Conservation (phyloP, 495 filamentous ascomycete genomes). For the Massariosphaeria phaeospora region DNA sequence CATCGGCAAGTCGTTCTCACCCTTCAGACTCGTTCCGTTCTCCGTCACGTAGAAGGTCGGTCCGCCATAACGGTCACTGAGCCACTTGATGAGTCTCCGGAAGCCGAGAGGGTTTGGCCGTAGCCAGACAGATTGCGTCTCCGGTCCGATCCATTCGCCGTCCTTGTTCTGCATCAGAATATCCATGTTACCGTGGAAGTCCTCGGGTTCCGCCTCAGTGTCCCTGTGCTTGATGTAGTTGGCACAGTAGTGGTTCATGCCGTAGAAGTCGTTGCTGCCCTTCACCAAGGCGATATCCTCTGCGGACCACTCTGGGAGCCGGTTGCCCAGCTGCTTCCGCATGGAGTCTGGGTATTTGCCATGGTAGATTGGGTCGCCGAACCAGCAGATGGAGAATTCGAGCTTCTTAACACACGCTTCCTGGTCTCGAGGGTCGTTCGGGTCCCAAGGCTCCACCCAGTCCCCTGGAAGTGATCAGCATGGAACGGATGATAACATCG, state of each 20-base stretch:
- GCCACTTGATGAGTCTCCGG: slow-evolving; percentile 71
- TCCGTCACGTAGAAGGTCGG: slow-evolving; percentile 79
- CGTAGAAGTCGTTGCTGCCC: slow-evolving; percentile 76
- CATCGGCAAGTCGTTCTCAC: slow-evolving; percentile 66
- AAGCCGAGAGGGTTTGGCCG: slow-evolving; percentile 67
- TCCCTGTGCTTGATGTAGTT: slow-evolving; percentile 73
- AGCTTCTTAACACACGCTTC: slow-evolving; percentile 60
- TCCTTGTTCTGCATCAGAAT: slow-evolving; percentile 59
- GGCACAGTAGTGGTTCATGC: slow-evolving; percentile 81
- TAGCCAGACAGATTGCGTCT: slow-evolving; percentile 73
- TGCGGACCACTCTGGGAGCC: slow-evolving; percentile 59
- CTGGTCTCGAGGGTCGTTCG: slow-evolving; percentile 51
- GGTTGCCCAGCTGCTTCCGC: slow-evolving; percentile 65
- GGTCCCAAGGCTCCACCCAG: slow-evolving; percentile 55
- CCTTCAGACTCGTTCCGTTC: slow-evolving; percentile 73
- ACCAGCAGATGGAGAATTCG: slow-evolving; percentile 63
- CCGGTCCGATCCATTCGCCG: slow-evolving; percentile 64
- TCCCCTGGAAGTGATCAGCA: slow-evolving; percentile 41
- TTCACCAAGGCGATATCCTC: slow-evolving; percentile 64
- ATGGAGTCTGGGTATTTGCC: slow-evolving; percentile 73
- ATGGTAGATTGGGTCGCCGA: slow-evolving; percentile 70
- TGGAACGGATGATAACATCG: too few relatives aligned
- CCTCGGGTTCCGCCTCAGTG: slow-evolving; percentile 52
- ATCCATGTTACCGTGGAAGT: slow-evolving; percentile 68
- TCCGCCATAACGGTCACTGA: slow-evolving; percentile 66